Conservation (phyloP, 140 eudicot genomes). For the Erigeron philadelphicus region DNA sequence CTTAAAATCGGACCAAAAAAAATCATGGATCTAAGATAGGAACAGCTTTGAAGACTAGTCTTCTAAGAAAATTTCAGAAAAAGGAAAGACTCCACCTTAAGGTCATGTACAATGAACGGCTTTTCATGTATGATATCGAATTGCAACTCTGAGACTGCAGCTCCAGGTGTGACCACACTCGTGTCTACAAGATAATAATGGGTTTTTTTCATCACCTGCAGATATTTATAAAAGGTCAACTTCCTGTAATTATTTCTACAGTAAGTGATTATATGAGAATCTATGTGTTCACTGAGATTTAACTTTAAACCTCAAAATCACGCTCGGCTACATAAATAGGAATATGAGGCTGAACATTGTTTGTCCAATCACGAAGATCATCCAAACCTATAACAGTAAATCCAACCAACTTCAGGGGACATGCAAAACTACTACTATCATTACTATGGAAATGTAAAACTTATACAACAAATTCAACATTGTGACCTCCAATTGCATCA, state of each 20-base stretch:
- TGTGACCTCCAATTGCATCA: constrained; percentile 98
- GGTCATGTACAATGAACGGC: constrained; percentile 62
- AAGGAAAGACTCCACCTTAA: constrained; percentile 48
- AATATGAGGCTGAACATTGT: constrained; percentile 80
- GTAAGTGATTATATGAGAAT: neutral
- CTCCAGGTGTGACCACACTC: constrained; percentile 78
- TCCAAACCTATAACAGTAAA: constrained; percentile 63
- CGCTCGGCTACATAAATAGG: constrained; percentile 89
- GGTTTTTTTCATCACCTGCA: constrained; percentile 96
- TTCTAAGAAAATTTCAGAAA: constrained; percentile 8
- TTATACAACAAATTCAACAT: constrained; percentile 21
- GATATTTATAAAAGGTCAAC: constrained; percentile 14
- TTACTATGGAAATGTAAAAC: constrained; percentile 23
- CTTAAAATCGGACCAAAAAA: neutral
- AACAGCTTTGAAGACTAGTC: constrained; percentile 1
- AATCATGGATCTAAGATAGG: constrained; percentile 1
- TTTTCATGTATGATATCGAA: constrained; percentile 70
- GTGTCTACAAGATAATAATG: constrained; percentile 93
- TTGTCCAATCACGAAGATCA: constrained; percentile 99
- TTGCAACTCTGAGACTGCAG: constrained; percentile 94
- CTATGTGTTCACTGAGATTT: neutral
- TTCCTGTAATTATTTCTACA: neutral
- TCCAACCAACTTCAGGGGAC: constrained; percentile 3
- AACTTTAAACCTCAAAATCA: constrained; percentile 76
- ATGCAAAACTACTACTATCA: constrained; percentile 19